phyloP scores from a whole-genome alignment of 352 stramenopile genomes.

The Pythium periplocum region DNA sequence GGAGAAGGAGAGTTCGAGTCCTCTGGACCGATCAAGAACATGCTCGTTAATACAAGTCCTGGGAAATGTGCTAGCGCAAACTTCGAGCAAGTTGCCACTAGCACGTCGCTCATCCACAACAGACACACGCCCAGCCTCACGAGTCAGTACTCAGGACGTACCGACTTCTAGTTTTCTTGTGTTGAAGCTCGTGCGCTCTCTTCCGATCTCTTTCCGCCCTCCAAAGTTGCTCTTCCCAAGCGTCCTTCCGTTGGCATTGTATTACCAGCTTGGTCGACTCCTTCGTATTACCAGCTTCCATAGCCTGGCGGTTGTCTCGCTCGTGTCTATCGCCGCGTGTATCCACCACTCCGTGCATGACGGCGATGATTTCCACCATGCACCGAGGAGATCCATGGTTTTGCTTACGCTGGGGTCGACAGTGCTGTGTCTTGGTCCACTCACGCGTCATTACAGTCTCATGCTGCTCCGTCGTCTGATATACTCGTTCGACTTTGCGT shows the following conservation, averaged over 20 bases:
- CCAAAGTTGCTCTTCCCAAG: no score
- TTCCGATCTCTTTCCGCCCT: no score
- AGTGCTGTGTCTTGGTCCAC: background rate
- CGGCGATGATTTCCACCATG: no score
- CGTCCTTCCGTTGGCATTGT: no score
- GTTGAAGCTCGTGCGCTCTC: no score
- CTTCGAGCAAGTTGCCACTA: background rate
- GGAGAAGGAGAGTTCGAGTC: background rate
- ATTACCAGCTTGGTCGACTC: no score
- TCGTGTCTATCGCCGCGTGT: no score
- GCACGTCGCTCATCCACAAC: background rate
- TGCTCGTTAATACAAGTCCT: slow-evolving; percentile 2
- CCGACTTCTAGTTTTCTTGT: no score
- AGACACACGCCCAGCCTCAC: background rate
- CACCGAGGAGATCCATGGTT: background rate
- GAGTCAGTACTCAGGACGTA: no score
- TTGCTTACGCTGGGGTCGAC: background rate
- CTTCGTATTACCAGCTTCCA: no score
- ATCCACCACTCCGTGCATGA: no score
- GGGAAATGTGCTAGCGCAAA: slow-evolving; percentile 4
- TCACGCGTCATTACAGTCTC: slow-evolving; percentile 7
- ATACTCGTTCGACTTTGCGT: slow-evolving; percentile 29
- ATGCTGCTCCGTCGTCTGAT: slow-evolving; percentile 5
- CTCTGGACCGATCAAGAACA: slow-evolving; percentile 1
- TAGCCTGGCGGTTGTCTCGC: no score